These are phyloP conservation scores for Apiospora koreana DNA, from an alignment of 2,329 filamentous ascomycete species.

Conservation along the genomic window DNA sequence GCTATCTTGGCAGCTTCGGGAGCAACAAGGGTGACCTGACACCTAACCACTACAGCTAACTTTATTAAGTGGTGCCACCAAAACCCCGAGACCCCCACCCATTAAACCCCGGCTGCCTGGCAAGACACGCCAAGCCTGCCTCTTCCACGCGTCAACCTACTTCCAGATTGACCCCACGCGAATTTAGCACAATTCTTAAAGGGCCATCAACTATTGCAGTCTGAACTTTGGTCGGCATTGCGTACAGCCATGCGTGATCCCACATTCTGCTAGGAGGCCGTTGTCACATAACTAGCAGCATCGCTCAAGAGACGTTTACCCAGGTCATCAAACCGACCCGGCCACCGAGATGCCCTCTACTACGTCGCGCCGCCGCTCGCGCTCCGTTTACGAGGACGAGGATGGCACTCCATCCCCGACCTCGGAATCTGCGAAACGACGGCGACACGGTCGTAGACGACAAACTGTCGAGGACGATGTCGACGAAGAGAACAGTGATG, in stretches of 20 bases:
- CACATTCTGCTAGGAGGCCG: neutral
- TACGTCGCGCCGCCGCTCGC: constrained; percentile 43
- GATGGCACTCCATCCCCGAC: constrained; percentile 34
- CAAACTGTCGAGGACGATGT: constrained; percentile 36
- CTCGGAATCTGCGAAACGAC: constrained; percentile 25
- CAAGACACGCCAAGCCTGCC: neutral
- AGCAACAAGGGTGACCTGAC: no score
- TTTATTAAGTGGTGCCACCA: neutral
- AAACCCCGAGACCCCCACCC: neutral
- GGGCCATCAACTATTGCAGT: neutral
- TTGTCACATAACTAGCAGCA: neutral
- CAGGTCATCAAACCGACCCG: neutral
- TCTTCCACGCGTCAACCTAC: neutral
- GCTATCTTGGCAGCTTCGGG: no score
- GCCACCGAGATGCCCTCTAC: constrained; percentile 28
- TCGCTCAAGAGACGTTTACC: neutral
- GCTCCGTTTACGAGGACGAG: constrained; percentile 40
- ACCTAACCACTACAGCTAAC: neutral
- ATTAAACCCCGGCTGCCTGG: neutral
- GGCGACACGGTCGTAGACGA: constrained; percentile 24
- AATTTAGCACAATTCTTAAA: neutral
- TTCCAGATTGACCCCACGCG: neutral
- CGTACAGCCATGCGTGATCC: neutral
- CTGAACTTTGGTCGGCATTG: neutral
- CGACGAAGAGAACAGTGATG: constrained; percentile 18